Percentiles rank a stretch among this genome's conserved stretches.
These are phyloP conservation scores for Mrakia hoshinonis DNA, from an alignment of 768 basidiomycete species.

Conservation along the genomic window DNA sequence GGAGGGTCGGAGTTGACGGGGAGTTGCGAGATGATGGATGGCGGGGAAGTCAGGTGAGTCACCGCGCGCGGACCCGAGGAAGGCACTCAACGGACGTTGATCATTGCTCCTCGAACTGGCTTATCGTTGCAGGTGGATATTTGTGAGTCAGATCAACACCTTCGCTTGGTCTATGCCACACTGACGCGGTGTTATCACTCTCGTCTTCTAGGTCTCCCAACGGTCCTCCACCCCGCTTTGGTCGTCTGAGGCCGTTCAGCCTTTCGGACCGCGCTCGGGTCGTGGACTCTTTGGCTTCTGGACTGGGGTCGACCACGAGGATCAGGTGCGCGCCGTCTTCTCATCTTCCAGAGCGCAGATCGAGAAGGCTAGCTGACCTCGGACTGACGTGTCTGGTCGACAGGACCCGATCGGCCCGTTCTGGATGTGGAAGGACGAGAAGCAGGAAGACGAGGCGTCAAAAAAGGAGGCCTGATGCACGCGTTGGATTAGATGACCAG, in stretches of 20 bases:
- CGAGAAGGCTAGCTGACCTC: too few species aligned
- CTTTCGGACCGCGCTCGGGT: not conserved
- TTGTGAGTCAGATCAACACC: not conserved
- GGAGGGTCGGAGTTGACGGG: constrained; percentile 1
- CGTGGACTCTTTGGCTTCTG: not conserved
- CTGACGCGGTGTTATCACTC: not conserved
- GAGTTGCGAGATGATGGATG: not conserved
- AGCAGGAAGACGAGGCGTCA: too few species aligned
- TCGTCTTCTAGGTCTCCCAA: not conserved
- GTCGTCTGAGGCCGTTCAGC: constrained; percentile 5
- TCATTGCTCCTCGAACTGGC: too few species aligned
- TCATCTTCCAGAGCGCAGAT: not conserved
- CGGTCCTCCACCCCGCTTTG: not conserved
- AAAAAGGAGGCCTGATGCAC: too few species aligned
- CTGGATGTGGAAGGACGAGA: constrained; percentile 13
- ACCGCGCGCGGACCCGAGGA: too few species aligned
- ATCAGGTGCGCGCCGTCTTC: not conserved
- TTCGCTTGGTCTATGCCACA: not conserved
- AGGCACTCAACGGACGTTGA: too few species aligned
- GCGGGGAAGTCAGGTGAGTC: constrained; percentile 1
- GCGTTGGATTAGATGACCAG: too few species aligned
- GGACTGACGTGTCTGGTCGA: not conserved
- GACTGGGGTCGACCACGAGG: not conserved
- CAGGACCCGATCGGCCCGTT: constrained; percentile 2
- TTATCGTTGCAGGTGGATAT: not conserved